Evolutionary conservation across 176 grass and related monocot species (phyloP), one percentile per base, ranked within the genome.

Genomic region (Juncus inflexus): DNA sequence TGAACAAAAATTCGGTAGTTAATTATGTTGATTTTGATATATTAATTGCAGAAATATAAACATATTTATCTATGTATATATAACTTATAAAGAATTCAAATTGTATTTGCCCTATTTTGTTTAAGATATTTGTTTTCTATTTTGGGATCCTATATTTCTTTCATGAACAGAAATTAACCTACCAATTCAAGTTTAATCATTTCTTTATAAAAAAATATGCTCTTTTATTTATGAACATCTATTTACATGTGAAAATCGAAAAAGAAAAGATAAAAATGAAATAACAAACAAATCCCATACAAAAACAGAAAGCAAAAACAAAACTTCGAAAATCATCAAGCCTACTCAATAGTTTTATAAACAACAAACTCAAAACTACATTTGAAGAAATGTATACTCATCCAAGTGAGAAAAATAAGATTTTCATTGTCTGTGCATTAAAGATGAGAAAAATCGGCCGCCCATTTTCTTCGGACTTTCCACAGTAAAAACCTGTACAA

Each of bases 1-100:
- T 52, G 80, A 91, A 77, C 80, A 78, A 59, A 75, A 57, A 59
- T 59, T 40, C 39, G n/a, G 4, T 71, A 57, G 7, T 57, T 12
- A 57, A 13, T 12, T 57, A 57, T 15, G n/a, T 15, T 13, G 1
- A 15, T 13, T 57, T 52, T 12, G 12, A 52, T 8, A 52, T 12
- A 52, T 52, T 52, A 7, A 52, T 52, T 12, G 12, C 7, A 8
- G 49, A 52, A 7, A 52, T 8, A 52, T 52, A 8, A 52, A 8
- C 49, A 8, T 52, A 12, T 52, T 52, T 28, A 28, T 28, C 19
- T 28, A 28, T 28, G 19, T 28, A 28, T 28, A 28, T 28, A 28
- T 28, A 28, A 28, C 19, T 28, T 28, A 28, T 28, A 28, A 28
- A 28, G 19, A 28, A 28, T 28, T 28, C 19, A 28, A 28, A 28